These are phyloP conservation scores for Melaleuca quinquenervia DNA, from an alignment of 345 rosid species.

Conservation along the genomic window DNA sequence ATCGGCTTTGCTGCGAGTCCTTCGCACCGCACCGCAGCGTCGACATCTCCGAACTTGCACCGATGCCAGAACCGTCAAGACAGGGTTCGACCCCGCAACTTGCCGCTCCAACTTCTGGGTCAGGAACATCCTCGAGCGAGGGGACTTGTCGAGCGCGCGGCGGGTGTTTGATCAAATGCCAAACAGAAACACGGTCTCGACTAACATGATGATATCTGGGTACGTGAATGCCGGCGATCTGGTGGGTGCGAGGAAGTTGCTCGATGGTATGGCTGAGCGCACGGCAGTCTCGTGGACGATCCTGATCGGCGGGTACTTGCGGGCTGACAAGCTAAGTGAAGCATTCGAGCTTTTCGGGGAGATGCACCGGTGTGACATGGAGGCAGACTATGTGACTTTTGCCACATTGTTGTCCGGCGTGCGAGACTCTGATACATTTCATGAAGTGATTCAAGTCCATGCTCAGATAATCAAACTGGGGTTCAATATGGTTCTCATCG, in stretches of 20 bases:
- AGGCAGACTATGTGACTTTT: constrained; percentile 63
- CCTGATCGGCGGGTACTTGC: constrained; percentile 59
- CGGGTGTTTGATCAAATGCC: constrained; percentile 74
- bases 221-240: constrained; percentile 46
- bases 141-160: constrained; percentile 47
- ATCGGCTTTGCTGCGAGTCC: neutral
- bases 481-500: constrained; percentile 19
- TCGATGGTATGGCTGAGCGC: constrained; percentile 40
- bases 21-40: neutral
- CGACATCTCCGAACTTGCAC: neutral
- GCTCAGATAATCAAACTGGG: constrained; percentile 44
- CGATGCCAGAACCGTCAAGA: constrained; percentile 71
- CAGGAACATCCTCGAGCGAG: constrained; percentile 13
- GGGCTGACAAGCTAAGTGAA: constrained; percentile 23
- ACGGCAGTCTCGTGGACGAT: constrained; percentile 81
- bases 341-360: constrained; percentile 48
- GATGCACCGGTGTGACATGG: constrained; percentile 33
- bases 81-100: constrained; percentile 57
- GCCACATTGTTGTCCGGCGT: constrained; percentile 65
- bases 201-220: constrained; percentile 57
- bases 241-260: constrained; percentile 36
- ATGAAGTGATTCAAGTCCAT: constrained; percentile 48
- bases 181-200: constrained; percentile 48
- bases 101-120: constrained; percentile 53
- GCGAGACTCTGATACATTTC: constrained; percentile 8